Percentiles rank a stretch among this genome's conserved stretches.
These are phyloP conservation scores for Metschnikowia sp. DNA, from an alignment of 805 yeast species.

Conservation along the genomic window DNA sequence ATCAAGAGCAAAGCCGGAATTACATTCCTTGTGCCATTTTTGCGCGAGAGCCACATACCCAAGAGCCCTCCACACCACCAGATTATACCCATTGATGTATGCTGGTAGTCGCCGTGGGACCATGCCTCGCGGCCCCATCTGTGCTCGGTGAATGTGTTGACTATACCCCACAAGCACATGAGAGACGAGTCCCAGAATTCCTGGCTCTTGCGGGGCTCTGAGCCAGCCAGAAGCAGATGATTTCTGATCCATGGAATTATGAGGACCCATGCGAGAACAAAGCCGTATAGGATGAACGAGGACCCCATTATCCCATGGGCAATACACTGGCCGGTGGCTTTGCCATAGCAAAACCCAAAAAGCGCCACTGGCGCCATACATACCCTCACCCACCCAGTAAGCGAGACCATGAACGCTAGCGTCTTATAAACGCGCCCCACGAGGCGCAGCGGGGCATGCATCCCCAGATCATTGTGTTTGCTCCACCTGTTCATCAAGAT, in stretches of 20 bases:
- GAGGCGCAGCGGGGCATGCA: slow-evolving; percentile 10
- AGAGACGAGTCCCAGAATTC: slow-evolving; percentile 80
- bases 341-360: slow-evolving; percentile 82
- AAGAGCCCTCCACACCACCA: slow-evolving; percentile 95
- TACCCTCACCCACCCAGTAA: slow-evolving; percentile 75
- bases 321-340: slow-evolving; percentile 88
- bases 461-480: slow-evolving; percentile 1
- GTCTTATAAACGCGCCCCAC: slow-evolving; percentile 33
- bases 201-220: slow-evolving; percentile 47
- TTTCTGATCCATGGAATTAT: slow-evolving; percentile 72
- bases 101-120: slow-evolving; percentile 93
- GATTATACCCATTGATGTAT: slow-evolving; percentile 91
- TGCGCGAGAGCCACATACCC: slow-evolving; percentile 72
- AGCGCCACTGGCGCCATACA: slow-evolving; percentile 80
- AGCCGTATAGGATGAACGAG: slow-evolving; percentile 79
- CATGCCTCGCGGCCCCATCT: slow-evolving; percentile 88
- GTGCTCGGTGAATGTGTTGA: slow-evolving; percentile 95
- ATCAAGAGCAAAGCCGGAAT: slow-evolving; percentile 80
- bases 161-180: slow-evolving; percentile 87
- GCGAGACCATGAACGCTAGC: slow-evolving; percentile 43
- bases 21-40: slow-evolving; percentile 42
- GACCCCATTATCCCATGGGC: slow-evolving; percentile 98
- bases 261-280: slow-evolving; percentile 61
- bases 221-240: slow-evolving; percentile 25
- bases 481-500: slow-evolving; percentile 29